Evolutionary conservation across 2,329 filamentous ascomycete species (phyloP).

Genomic region (Pezicula radicicola): DNA sequence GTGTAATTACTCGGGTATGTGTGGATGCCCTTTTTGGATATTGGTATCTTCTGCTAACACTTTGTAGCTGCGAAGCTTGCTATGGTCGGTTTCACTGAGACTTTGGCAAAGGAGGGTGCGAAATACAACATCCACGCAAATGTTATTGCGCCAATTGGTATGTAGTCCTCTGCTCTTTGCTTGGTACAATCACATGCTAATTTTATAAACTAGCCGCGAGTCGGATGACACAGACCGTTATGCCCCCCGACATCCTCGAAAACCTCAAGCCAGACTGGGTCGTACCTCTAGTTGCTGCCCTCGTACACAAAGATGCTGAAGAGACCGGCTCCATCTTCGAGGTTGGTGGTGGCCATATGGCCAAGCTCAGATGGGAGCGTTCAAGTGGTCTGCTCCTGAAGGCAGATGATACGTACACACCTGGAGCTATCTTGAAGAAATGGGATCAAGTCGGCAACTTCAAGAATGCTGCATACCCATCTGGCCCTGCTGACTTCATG

Average conservation of each 20-base stretch:
- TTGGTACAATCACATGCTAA: conserved; percentile 12
- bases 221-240: conserved; percentile 92
- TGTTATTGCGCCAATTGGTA: conserved; percentile 81
- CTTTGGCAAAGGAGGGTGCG: conserved; percentile 90
- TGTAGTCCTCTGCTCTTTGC: conserved; percentile 3
- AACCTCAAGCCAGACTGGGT: conserved; percentile 84
- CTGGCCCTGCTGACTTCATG: conserved; percentile 85
- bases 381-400: conserved; percentile 85
- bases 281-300: conserved; percentile 83
- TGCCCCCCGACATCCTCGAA: conserved; percentile 89
- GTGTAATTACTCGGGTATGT: conserved; percentile 81
- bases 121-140: conserved; percentile 99
- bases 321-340: conserved; percentile 93
- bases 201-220: conserved; percentile 62
- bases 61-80: conserved; percentile 80
- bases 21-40: not conserved
- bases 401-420: conserved; percentile 83
- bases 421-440: conserved; percentile 81
- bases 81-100: conserved; percentile 96
- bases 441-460: conserved; percentile 90
- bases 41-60: conserved; percentile 22
- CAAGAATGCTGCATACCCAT: conserved; percentile 77
- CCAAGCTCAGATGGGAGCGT: conserved; percentile 94
- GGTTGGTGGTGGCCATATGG: conserved; percentile 85
- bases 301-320: conserved; percentile 78